These are phyloP conservation scores for Rossbeevera mucosa DNA, from an alignment of 768 basidiomycete genomes.

Conservation along the genomic window DNA sequence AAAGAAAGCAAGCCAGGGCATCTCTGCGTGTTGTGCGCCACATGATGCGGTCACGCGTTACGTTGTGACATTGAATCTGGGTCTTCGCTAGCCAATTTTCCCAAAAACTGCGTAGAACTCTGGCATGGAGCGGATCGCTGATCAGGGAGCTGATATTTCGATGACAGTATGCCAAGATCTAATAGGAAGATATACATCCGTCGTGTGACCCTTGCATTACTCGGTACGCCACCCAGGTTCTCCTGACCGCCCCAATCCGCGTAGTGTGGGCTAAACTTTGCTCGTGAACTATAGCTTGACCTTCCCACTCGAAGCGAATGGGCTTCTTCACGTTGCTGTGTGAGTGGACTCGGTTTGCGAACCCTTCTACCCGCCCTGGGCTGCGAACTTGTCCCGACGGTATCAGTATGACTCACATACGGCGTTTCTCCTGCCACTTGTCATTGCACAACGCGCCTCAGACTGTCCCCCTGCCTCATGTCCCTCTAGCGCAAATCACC, in stretches of 20 bases:
- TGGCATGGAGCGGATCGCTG: conserved; percentile 6
- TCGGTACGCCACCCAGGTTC: conserved; percentile 6
- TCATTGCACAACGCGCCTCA: background rate
- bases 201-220: background rate
- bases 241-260: background rate
- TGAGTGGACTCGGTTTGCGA: conserved; percentile 1
- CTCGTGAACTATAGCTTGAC: background rate
- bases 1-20: background rate
- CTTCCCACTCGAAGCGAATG: conserved; percentile 5
- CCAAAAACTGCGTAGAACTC: conserved; percentile 4
- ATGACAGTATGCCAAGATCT: conserved; percentile 16
- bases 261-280: background rate
- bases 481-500: conserved; percentile 12
- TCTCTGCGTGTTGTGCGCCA: background rate
- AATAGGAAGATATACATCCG: background rate
- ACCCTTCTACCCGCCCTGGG: conserved; percentile 5
- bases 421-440: conserved; percentile 8
- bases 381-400: conserved; percentile 12
- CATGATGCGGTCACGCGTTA: conserved; percentile 13
- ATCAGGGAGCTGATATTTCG: conserved; percentile 11
- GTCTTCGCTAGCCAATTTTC: conserved; percentile 11
- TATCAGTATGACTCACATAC: conserved; percentile 16
- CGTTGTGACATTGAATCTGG: conserved; percentile 13
- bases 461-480: conserved; percentile 18
- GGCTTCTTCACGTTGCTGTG: conserved; percentile 1